Evolutionary conservation across 805 yeast genomes (phyloP).

Genomic region (Wilhelminamyces savonicus): DNA sequence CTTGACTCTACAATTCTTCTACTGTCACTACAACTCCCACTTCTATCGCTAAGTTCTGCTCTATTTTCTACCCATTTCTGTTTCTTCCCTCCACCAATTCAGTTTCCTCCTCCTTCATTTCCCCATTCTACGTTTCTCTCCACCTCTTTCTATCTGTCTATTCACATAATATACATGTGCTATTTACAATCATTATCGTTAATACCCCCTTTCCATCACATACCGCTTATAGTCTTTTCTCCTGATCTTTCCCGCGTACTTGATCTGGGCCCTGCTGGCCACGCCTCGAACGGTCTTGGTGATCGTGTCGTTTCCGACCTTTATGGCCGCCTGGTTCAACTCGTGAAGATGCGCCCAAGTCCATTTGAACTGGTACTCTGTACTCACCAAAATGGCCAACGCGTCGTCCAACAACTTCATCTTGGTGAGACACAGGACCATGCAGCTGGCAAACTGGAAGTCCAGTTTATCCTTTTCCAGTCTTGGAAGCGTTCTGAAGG

Average conservation of each 20-base stretch:
- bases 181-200: conserved; percentile 1
- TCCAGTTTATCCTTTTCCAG: conserved; percentile 41
- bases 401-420: conserved; percentile 64
- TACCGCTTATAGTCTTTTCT: conserved; percentile 27
- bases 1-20: too few species aligned
- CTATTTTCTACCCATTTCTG: too few species aligned
- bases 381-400: conserved; percentile 55
- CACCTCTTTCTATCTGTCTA: too few species aligned
- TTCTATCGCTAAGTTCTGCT: too few species aligned
- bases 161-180: neutral
- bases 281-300: conserved; percentile 27
- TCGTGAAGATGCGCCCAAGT: conserved; percentile 31
- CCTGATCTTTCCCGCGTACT: conserved; percentile 33
- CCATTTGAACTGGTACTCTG: conserved; percentile 71
- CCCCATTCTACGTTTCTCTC: too few species aligned
- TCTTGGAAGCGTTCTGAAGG: conserved; percentile 39
- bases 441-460: conserved; percentile 64
- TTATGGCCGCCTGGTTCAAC: conserved; percentile 23
- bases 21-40: too few species aligned
- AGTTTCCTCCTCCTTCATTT: too few species aligned
- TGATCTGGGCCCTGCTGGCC: conserved; percentile 28
- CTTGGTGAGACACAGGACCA: conserved; percentile 55
- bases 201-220: conserved; percentile 26
- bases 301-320: conserved; percentile 23
- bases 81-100: too few species aligned